Percentiles rank a stretch among this genome's conserved stretches.
phyloP scores from a whole-genome alignment of 345 rosid species.

The Barbarea vulgaris region DNA sequence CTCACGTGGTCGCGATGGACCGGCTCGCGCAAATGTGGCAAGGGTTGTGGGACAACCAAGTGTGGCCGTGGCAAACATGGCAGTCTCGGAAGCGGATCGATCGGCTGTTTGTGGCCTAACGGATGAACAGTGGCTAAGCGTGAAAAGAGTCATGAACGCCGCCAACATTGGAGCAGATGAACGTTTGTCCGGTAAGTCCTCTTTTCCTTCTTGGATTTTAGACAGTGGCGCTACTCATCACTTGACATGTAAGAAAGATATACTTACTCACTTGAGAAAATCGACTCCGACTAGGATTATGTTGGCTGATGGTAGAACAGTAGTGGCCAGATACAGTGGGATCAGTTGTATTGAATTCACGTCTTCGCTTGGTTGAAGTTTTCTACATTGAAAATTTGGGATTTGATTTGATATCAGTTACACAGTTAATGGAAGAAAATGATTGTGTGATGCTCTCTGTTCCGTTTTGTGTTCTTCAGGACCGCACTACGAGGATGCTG shows the following conservation, averaged over 20 bases:
- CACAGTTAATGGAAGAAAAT: no score
- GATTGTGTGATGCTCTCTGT: no score
- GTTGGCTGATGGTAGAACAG: neutral
- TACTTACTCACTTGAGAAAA: no score
- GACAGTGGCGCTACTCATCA: neutral
- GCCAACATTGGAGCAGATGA: neutral
- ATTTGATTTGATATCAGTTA: no score
- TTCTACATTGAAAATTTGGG: no score
- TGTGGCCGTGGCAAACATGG: neutral
- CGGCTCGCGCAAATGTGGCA: neutral
- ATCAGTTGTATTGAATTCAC: no score
- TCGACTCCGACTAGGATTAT: neutral
- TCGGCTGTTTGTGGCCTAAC: neutral
- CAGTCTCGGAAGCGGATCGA: neutral
- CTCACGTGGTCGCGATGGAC: no score
- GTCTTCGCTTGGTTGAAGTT: no score
- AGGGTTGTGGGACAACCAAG: neutral
- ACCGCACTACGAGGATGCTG: no score
- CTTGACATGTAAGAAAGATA: neutral
- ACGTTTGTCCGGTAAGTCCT: neutral
- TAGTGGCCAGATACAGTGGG: no score
- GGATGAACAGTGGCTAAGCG: neutral
- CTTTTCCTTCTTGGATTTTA: neutral
- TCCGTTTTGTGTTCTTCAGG: no score
- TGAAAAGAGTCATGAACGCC: neutral